A percentile compares a stretch with the other conserved stretches of the same genome.
Conservation (phyloP, 2,329 filamentous ascomycete genomes). For the Penicillium sp. region DNA sequence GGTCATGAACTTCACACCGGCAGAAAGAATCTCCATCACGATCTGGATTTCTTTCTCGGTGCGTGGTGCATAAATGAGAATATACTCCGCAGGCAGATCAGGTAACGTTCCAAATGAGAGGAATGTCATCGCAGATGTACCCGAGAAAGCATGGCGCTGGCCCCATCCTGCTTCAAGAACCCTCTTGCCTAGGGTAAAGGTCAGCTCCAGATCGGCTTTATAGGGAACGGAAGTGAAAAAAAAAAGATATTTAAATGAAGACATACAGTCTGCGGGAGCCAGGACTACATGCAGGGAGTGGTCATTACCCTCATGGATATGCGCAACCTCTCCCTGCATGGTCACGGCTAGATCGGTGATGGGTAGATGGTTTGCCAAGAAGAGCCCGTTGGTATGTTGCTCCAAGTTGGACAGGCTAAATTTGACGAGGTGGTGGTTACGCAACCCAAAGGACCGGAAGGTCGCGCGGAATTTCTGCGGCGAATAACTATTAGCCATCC, state of each 20-base stretch:
- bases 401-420: conserved; percentile 31
- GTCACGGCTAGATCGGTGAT: conserved; percentile 19
- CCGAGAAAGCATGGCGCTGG: conserved; percentile 60
- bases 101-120: conserved; percentile 22
- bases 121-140: conserved; percentile 69
- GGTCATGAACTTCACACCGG: conserved; percentile 37
- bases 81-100: conserved; percentile 30
- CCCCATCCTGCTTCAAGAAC: conserved; percentile 79
- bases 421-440: conserved; percentile 35
- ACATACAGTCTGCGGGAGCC: conserved; percentile 72
- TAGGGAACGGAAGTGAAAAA: not conserved
- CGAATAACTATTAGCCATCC: not conserved
- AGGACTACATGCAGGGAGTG: conserved; percentile 77
- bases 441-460: conserved; percentile 27
- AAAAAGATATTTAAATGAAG: not conserved
- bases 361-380: conserved; percentile 29
- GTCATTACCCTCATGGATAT: conserved; percentile 73
- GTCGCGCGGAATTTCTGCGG: conserved; percentile 29
- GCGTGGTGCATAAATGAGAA: conserved; percentile 42
- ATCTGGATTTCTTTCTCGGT: conserved; percentile 35
- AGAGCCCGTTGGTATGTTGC: conserved; percentile 30
- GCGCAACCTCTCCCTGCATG: conserved; percentile 72
- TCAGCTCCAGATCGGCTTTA: not conserved
- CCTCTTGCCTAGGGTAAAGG: conserved; percentile 50
- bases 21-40: conserved; percentile 37